phyloP scores from a whole-genome alignment of 2,329 filamentous ascomycete genomes.

The Raffaelea albimanens region DNA sequence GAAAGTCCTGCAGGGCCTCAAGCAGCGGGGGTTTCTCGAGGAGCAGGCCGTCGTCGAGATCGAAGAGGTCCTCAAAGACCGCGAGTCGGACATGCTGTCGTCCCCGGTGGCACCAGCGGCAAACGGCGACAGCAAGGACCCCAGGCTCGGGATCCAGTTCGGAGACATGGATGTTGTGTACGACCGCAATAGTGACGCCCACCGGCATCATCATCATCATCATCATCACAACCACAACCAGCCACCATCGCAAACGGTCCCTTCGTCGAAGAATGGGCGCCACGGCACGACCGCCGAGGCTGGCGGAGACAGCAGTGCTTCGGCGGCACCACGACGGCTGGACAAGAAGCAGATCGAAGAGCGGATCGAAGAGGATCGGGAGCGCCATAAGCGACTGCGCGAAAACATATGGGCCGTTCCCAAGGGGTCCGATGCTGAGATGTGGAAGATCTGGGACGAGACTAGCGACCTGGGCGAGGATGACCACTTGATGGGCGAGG shows the following conservation, averaged over 20 bases:
- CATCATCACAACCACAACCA: constrained; percentile 25
- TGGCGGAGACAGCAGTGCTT: constrained; percentile 3
- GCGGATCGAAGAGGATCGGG: constrained; percentile 91
- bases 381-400: constrained; percentile 82
- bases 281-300: constrained; percentile 11
- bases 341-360: constrained; percentile 91
- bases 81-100: constrained; percentile 54
- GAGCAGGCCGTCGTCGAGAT: constrained; percentile 68
- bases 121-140: background rate
- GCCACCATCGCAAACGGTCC: constrained; percentile 30
- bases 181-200: background rate
- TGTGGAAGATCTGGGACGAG: constrained; percentile 77
- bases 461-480: constrained; percentile 81
- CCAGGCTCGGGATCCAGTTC: background rate
- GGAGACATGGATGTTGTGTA: background rate
- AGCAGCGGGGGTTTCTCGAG: constrained; percentile 63
- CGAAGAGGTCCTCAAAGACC: constrained; percentile 71
- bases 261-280: constrained; percentile 12
- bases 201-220: background rate
- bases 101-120: constrained; percentile 29
- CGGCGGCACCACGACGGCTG: constrained; percentile 28
- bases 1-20: constrained; percentile 62
- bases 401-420: constrained; percentile 91
- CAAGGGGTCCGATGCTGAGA: constrained; percentile 56
- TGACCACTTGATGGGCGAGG: constrained; percentile 65